Base-by-base conservation (phyloP, 352 stramenopile genomes). In the Phytopythium kandeliae region DNA sequence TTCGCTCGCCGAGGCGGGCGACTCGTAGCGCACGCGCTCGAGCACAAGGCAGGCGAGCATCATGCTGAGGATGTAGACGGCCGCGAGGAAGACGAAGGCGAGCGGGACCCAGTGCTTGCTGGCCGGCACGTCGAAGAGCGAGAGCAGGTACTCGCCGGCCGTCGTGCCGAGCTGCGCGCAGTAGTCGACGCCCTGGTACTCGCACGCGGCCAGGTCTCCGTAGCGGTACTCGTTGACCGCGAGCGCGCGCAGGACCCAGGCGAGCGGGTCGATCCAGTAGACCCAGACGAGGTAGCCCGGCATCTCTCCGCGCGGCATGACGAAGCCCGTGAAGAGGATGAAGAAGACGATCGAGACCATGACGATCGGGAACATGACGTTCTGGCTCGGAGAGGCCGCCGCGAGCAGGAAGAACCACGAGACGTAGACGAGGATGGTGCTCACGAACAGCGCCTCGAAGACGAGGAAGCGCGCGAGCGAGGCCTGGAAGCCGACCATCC, bases 391-490 rank as follows among this genome's bases (percentile, higher is more conserved):
- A 8, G 65, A 47, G 2, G 72, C 26, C 0, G 65, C 51, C 1
- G 69, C 45, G n/a, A 64, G 15, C 19, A 64, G 57, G 42, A 64
- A 66, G 48, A 59, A 64, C 34, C 56, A 54, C 11, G 49, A 26
- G 19, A 60, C 33, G 34, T 50, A 56, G 10, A 48, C 34, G 52
- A 70, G 50, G 25, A 64, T 54, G 25, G 60, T 85, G 73, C 38
- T 54, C 51, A 84, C 58, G n/a, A 93, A 56, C 16, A 85, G 59
- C 7, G 58, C 45, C 44, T 89, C 57, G 48, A 78, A 91, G 40
- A 82, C 51, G 16, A 91, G 57, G 49, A 83, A 89, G 26, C 60
- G 55, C 21, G 36, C 52, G 21, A 69, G 45, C 24, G 66, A 61
- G 5, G 38, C 28, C 22, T 58, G 63, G 31, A 93, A 59, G 16